Evolutionary conservation across 2,329 filamentous ascomycete genomes (phyloP).

Genomic region (Coniochaeta sp.): DNA sequence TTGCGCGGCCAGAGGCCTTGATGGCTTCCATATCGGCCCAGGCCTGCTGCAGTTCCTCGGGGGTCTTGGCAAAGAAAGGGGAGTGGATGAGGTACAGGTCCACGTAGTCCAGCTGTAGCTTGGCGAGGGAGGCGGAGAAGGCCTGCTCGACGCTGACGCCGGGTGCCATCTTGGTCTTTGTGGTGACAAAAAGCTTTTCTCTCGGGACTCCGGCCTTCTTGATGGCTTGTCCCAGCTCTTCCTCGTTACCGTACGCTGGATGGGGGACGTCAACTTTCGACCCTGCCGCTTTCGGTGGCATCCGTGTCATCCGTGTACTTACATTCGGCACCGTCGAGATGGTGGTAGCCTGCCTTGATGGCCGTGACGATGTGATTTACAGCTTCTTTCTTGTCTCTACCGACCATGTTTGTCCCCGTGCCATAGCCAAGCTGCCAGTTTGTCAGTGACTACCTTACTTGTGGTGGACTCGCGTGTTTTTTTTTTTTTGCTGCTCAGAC

Average conservation of each 20-base stretch:
- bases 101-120: conserved; percentile 62
- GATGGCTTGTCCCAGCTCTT: conserved; percentile 66
- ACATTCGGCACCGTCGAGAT: conserved; percentile 71
- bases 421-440: conserved; percentile 47
- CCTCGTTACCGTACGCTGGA: conserved; percentile 55
- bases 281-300: neutral
- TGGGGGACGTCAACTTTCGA: neutral
- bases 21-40: conserved; percentile 60
- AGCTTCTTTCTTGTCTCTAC: conserved; percentile 38
- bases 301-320: conserved; percentile 6
- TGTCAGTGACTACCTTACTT: conserved; percentile 1
- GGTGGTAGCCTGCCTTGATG: conserved; percentile 61
- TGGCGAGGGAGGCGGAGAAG: conserved; percentile 53
- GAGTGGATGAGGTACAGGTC: conserved; percentile 63
- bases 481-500: conserved; percentile 7
- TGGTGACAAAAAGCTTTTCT: conserved; percentile 61
- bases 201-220: conserved; percentile 57
- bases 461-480: neutral
- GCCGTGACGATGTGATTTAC: conserved; percentile 48
- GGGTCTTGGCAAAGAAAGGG: conserved; percentile 42
- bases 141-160: conserved; percentile 35
- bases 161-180: conserved; percentile 16
- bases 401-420: conserved; percentile 54
- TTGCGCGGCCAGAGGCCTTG: conserved; percentile 56
- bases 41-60: conserved; percentile 46